A percentile compares a stretch with the other conserved stretches of the same genome.
These are phyloP conservation scores for Seiridium unicorne DNA, from an alignment of 2,329 filamentous ascomycete genomes.

Conservation along the genomic window DNA sequence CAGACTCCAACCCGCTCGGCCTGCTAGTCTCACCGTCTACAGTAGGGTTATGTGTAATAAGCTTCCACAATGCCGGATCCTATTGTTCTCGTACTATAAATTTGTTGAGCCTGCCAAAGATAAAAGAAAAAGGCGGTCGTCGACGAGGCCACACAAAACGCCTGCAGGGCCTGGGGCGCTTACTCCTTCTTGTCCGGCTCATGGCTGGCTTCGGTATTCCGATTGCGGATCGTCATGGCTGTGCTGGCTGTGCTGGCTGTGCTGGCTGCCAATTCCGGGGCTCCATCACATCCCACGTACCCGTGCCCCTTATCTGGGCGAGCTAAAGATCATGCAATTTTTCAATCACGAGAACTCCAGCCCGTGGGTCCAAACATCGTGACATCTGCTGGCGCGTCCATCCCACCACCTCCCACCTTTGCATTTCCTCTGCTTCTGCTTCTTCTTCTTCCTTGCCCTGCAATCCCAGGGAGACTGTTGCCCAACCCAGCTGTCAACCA, in stretches of 20 bases:
- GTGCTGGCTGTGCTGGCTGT: not conserved
- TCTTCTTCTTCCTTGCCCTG: not conserved
- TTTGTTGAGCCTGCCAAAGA: not conserved
- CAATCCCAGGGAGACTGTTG: not conserved
- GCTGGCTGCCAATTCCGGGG: not conserved
- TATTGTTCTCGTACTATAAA: not conserved
- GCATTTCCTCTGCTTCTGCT: not conserved
- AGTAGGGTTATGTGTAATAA: not conserved
- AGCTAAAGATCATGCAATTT: constrained; percentile 1
- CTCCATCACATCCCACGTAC: constrained; percentile 1
- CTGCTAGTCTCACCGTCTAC: not conserved
- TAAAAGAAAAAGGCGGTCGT: not conserved
- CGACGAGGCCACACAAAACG: not conserved
- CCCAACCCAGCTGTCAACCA: not conserved
- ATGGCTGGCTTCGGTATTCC: not conserved
- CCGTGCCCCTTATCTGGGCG: not conserved
- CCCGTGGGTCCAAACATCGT: not conserved
- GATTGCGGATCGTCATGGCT: constrained; percentile 3
- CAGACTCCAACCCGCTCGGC: not conserved
- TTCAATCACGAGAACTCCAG: not conserved
- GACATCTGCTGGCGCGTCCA: not conserved
- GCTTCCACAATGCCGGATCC: not conserved
- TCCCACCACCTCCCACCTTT: not conserved
- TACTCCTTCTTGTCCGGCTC: not conserved
- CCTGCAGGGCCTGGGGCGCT: not conserved